These are phyloP conservation scores for Ceriops tagal DNA, from an alignment of 345 rosid species.

Conservation along the genomic window DNA sequence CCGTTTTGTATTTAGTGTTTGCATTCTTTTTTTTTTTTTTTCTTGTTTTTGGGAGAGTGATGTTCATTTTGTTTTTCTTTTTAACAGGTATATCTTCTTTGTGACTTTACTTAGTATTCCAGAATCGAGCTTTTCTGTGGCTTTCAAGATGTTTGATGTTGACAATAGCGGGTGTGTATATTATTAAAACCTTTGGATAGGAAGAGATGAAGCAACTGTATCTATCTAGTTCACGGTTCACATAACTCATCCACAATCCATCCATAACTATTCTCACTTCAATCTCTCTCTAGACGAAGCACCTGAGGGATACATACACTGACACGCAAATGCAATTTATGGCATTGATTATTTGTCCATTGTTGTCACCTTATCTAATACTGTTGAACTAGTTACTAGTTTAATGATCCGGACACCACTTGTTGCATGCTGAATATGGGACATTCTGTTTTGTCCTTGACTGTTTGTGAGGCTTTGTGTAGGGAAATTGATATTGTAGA, in stretches of 20 bases:
- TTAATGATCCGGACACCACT: not conserved
- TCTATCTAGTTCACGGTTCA: not conserved
- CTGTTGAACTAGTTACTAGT: not conserved
- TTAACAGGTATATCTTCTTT: slow-evolving; percentile 83
- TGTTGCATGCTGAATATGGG: not conserved
- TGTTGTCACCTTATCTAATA: not conserved
- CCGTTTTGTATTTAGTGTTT: not conserved
- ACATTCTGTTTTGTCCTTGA: not conserved
- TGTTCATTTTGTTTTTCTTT: slow-evolving; percentile 11
- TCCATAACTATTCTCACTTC: too few species aligned
- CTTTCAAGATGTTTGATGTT: slow-evolving; percentile 89
- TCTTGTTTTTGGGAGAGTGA: slow-evolving; percentile 3
- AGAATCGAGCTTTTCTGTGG: slow-evolving; percentile 73
- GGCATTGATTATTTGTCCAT: not conserved
- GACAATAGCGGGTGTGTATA: slow-evolving; percentile 71
- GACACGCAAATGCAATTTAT: too few species aligned
- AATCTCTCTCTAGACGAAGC: too few species aligned
- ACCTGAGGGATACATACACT: too few species aligned
- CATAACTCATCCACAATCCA: too few species aligned
- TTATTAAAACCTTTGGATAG: not conserved
- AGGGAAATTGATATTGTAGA: slow-evolving; percentile 82
- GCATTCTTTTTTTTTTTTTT: not conserved
- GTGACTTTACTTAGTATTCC: slow-evolving; percentile 88
- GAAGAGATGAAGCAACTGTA: not conserved
- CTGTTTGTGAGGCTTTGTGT: slow-evolving; percentile 10